Percentiles rank a stretch among this genome's conserved stretches.
These are phyloP conservation scores for Cyphellophora europaea DNA, from an alignment of 2,329 filamentous ascomycete species.

Conservation along the genomic window DNA sequence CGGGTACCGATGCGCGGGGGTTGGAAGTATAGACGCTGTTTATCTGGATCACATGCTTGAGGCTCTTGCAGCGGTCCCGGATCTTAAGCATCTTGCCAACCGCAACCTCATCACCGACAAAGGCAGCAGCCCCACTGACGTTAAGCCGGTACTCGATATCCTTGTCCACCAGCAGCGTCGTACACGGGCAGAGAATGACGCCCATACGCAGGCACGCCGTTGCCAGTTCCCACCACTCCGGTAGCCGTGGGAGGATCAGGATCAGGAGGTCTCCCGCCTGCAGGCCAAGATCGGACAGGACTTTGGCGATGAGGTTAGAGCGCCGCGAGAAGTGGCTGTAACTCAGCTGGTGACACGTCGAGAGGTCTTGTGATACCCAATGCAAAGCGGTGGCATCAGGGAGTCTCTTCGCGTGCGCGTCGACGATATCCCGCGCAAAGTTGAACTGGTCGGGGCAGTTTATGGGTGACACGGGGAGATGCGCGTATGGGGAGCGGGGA, in stretches of 20 bases:
- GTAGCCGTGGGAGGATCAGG: conserved; percentile 27
- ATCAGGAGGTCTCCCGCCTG: conserved; percentile 26
- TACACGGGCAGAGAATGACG: conserved; percentile 29
- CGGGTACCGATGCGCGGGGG: conserved; percentile 4
- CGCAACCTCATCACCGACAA: conserved; percentile 27
- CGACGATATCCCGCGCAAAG: conserved; percentile 31
- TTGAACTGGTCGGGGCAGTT: too few species aligned
- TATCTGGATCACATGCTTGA: conserved; percentile 26
- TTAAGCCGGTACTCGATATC: conserved; percentile 30
- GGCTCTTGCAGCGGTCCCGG: conserved; percentile 21
- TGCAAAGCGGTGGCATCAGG: conserved; percentile 25
- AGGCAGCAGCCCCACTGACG: conserved; percentile 25
- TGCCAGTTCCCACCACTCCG: conserved; percentile 32
- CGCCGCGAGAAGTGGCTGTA: conserved; percentile 28
- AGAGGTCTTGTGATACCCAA: conserved; percentile 28
- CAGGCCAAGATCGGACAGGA: conserved; percentile 25
- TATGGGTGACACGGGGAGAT: too few species aligned
- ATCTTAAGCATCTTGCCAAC: conserved; percentile 26
- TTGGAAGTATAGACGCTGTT: conserved; percentile 10
- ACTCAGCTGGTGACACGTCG: conserved; percentile 20
- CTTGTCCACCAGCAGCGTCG: conserved; percentile 28
- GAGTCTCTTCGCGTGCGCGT: conserved; percentile 26
- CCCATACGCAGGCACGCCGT: conserved; percentile 27
- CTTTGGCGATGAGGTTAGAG: conserved; percentile 26
- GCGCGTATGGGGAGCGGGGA: too few species aligned